Conservation (phyloP, 2,329 filamentous ascomycete species). For the Penicillium sp. region DNA sequence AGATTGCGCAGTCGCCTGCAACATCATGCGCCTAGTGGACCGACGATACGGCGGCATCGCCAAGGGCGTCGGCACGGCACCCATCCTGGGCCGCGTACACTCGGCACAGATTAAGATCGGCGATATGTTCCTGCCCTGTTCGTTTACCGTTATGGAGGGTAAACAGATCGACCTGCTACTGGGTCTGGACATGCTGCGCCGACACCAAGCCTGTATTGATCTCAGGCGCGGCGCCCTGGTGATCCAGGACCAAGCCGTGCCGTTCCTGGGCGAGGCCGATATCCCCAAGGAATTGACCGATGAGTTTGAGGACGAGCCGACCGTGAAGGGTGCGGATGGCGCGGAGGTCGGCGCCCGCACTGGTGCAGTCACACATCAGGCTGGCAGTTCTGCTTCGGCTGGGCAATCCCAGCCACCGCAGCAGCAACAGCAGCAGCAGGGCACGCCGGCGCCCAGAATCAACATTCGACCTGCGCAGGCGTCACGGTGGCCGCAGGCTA, state of each 20-base stretch:
- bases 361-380: slow-evolving; percentile 64
- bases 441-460: slow-evolving; percentile 28
- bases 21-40: slow-evolving; percentile 96
- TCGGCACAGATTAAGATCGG: slow-evolving; percentile 95
- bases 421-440: slow-evolving; percentile 18
- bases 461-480: slow-evolving; percentile 37
- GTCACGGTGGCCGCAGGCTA: slow-evolving; percentile 61
- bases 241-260: slow-evolving; percentile 85
- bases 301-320: slow-evolving; percentile 78
- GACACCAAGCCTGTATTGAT: slow-evolving; percentile 92
- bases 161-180: slow-evolving; percentile 93
- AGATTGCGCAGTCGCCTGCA: slow-evolving; percentile 84
- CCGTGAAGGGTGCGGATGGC: slow-evolving; percentile 83
- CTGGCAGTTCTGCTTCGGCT: slow-evolving; percentile 24
- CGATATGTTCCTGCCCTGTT: slow-evolving; percentile 83
- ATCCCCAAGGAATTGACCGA: slow-evolving; percentile 83
- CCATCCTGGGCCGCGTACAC: slow-evolving; percentile 93
- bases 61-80: slow-evolving; percentile 90
- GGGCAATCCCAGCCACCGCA: slow-evolving; percentile 15
- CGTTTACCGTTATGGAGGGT: slow-evolving; percentile 99
- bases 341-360: slow-evolving; percentile 84
- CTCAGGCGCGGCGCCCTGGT: slow-evolving; percentile 81
- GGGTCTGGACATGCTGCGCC: slow-evolving; percentile 94
- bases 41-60: slow-evolving; percentile 90
- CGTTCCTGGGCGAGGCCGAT: slow-evolving; percentile 89